Percentiles rank a stretch among this genome's conserved stretches.
Evolutionary conservation across 208 protist genomes (phyloP).

Genomic region (Trichomonas tenax): DNA sequence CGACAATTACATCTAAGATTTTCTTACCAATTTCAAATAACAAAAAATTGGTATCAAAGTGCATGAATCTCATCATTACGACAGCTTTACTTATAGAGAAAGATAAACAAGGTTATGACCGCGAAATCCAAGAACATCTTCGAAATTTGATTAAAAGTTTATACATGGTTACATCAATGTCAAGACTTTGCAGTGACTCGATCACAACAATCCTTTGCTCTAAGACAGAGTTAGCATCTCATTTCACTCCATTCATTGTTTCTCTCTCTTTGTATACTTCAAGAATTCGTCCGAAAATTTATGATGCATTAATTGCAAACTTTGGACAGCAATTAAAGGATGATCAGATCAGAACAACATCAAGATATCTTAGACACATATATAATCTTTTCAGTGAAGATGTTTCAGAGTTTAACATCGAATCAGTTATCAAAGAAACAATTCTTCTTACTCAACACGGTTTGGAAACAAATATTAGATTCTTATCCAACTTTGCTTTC

Average conservation of each 20-base stretch:
- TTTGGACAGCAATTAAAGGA: background rate
- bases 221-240: background rate
- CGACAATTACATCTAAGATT: background rate
- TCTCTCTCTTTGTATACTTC: background rate
- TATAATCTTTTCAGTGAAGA: background rate
- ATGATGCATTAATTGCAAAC: background rate
- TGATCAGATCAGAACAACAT: background rate
- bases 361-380: background rate
- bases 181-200: background rate
- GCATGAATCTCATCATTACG: background rate
- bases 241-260: constrained; percentile 5
- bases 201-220: background rate
- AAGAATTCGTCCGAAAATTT: background rate
- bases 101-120: background rate
- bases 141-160: background rate
- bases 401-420: background rate
- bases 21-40: background rate
- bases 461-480: background rate
- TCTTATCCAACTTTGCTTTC: background rate
- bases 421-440: background rate
- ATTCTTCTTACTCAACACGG: background rate
- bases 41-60: background rate
- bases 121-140: background rate
- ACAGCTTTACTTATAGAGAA: background rate
- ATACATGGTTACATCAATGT: background rate